Evolutionary conservation across 2,329 filamentous ascomycete genomes (phyloP).

Genomic region (Verticillium albo-atrum): DNA sequence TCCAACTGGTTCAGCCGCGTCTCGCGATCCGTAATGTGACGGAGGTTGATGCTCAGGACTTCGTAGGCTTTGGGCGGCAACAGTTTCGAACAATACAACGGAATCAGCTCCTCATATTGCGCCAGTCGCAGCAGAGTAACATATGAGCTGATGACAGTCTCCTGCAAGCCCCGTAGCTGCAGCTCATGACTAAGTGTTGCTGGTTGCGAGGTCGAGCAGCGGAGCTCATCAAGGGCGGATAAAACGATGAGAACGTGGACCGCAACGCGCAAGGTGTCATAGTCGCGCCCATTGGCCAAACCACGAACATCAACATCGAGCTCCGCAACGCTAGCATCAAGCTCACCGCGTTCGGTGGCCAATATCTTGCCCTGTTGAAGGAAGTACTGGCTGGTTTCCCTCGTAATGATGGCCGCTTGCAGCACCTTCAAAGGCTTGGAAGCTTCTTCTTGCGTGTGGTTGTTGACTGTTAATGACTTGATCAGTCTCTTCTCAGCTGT

Average conservation of each 20-base stretch:
- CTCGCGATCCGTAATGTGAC: constrained; percentile 62
- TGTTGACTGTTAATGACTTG: constrained; percentile 51
- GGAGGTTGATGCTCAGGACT: constrained; percentile 71
- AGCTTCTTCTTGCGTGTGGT: constrained; percentile 53
- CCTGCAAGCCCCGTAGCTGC: constrained; percentile 47
- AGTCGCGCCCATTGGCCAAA: constrained; percentile 10
- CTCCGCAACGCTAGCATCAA: not conserved
- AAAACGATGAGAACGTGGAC: constrained; percentile 63
- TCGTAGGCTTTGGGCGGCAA: constrained; percentile 59
- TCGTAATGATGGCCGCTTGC: constrained; percentile 69
- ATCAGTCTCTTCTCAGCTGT: constrained; percentile 56
- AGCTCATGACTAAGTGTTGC: constrained; percentile 26
- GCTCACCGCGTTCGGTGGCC: constrained; percentile 15
- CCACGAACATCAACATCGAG: not conserved
- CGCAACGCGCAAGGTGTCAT: constrained; percentile 62
- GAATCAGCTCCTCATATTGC: constrained; percentile 72
- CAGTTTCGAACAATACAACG: constrained; percentile 82
- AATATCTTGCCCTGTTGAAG: constrained; percentile 54
- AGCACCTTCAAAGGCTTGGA: constrained; percentile 66
- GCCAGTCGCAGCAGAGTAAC: constrained; percentile 72
- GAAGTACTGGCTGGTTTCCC: constrained; percentile 53
- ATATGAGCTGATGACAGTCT: constrained; percentile 78
- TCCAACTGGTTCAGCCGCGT: constrained; percentile 66
- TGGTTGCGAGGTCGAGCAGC: constrained; percentile 22
- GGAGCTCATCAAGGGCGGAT: constrained; percentile 61